Conservation (phyloP, 495 filamentous ascomycete species). For the Pyronema domesticum region DNA sequence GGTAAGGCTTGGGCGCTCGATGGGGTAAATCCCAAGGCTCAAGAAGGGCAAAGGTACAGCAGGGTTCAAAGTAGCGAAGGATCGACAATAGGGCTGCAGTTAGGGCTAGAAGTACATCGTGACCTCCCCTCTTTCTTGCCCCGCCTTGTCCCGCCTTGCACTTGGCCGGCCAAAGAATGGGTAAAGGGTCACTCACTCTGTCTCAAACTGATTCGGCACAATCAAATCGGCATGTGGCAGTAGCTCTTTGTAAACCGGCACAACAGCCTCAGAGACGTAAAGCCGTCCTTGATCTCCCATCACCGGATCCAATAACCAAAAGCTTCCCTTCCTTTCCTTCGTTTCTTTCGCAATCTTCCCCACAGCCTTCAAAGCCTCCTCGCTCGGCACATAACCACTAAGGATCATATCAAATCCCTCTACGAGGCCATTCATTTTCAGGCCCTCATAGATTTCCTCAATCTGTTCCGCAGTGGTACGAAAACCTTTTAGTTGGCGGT, state of each 20-base stretch:
- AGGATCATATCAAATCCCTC: conserved; percentile 79
- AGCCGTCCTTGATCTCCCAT: conserved; percentile 91
- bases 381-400: conserved; percentile 79
- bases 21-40: not conserved
- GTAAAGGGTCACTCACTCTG: conserved; percentile 45
- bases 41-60: not conserved
- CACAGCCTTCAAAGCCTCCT: conserved; percentile 62
- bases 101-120: not conserved
- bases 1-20: not conserved
- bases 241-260: conserved; percentile 72
- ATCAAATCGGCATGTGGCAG: conserved; percentile 74
- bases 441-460: conserved; percentile 61
- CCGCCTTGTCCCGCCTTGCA: not conserved
- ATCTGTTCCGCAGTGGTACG: conserved; percentile 67
- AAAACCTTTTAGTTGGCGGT: conserved; percentile 69
- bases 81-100: not conserved
- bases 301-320: conserved; percentile 71
- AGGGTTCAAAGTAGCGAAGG: not conserved
- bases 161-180: conserved; percentile 5
- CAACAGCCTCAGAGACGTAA: conserved; percentile 76
- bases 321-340: conserved; percentile 36
- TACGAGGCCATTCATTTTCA: conserved; percentile 62
- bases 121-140: too few relatives aligned
- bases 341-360: conserved; percentile 68
- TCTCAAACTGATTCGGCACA: conserved; percentile 91